Conservation (phyloP, 257 asterid species). For the Plantago ovata region DNA sequence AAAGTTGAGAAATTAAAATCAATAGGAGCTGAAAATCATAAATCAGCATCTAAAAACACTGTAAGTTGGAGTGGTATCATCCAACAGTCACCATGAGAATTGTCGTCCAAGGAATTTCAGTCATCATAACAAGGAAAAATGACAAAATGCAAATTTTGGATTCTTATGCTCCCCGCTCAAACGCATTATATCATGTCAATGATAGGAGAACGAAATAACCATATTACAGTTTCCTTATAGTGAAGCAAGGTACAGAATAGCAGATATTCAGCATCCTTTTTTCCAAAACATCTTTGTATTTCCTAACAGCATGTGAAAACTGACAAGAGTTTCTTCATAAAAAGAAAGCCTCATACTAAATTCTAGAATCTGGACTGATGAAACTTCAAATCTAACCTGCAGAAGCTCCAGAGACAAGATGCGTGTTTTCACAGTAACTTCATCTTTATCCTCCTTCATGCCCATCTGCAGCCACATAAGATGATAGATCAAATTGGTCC, state of each 20-base stretch:
- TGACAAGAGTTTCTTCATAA: slow-evolving; percentile 15
- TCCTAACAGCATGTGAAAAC: slow-evolving; percentile 2
- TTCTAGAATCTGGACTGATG: slow-evolving; percentile 14
- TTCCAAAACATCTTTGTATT: slow-evolving; percentile 8
- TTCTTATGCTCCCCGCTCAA: no score
- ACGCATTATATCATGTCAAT: no score
- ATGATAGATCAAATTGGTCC: slow-evolving; percentile 23
- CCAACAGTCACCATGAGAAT: no score
- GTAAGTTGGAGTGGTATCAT: no score
- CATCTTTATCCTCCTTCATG: slow-evolving; percentile 95
- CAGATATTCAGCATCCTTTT: slow-evolving; percentile 9
- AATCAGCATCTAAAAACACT: no score
- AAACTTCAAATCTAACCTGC: slow-evolving; percentile 56
- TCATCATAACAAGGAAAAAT: no score
- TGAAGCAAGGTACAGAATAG: slow-evolving; percentile 13
- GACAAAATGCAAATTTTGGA: slow-evolving; percentile 9
- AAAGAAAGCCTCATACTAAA: slow-evolving; percentile 19
- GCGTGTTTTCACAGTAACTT: slow-evolving; percentile 82
- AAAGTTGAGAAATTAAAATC: no score
- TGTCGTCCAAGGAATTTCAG: no score
- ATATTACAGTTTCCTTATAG: slow-evolving; percentile 5
- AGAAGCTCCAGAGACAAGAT: slow-evolving; percentile 94
- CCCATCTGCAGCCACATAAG: slow-evolving; percentile 74
- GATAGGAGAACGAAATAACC: slow-evolving; percentile 2
- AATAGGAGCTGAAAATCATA: no score